phyloP scores from a whole-genome alignment of 371 early-diverging fungal species.

The Umbelopsis sp. region DNA sequence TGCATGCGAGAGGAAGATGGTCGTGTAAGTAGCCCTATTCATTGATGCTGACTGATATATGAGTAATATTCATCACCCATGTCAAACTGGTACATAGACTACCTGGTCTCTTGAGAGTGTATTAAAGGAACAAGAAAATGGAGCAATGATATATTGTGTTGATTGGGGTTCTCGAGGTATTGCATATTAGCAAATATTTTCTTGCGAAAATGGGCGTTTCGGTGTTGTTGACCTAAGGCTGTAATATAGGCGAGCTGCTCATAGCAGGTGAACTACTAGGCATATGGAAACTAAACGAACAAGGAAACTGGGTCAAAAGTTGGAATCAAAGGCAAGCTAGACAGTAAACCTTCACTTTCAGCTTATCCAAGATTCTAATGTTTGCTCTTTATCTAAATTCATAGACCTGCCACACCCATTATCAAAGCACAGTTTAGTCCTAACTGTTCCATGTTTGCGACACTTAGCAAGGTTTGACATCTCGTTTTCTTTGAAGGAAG shows the following conservation, averaged over 20 bases:
- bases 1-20: constrained; percentile 24
- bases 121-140: constrained; percentile 27
- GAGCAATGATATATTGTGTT: constrained; percentile 34
- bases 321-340: constrained; percentile 32
- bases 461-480: constrained; percentile 59
- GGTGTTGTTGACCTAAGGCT: background rate
- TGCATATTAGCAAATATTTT: background rate
- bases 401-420: constrained; percentile 32
- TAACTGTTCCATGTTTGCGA: constrained; percentile 69
- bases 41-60: background rate
- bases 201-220: background rate
- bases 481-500: background rate
- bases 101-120: constrained; percentile 15
- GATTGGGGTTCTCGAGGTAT: constrained; percentile 54
- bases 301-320: constrained; percentile 23
- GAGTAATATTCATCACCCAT: background rate
- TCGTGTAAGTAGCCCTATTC: constrained; percentile 10
- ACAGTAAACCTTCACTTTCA: background rate
- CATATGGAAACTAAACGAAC: constrained; percentile 31
- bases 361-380: no score
- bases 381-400: background rate
- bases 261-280: constrained; percentile 38
- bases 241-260: constrained; percentile 34
- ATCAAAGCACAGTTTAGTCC: constrained; percentile 66
- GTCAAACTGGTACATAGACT: background rate